Evolutionary conservation across 495 filamentous ascomycete species (phyloP), one percentile per base, ranked within the genome.

Genomic region (Filosporella fistucella): DNA sequence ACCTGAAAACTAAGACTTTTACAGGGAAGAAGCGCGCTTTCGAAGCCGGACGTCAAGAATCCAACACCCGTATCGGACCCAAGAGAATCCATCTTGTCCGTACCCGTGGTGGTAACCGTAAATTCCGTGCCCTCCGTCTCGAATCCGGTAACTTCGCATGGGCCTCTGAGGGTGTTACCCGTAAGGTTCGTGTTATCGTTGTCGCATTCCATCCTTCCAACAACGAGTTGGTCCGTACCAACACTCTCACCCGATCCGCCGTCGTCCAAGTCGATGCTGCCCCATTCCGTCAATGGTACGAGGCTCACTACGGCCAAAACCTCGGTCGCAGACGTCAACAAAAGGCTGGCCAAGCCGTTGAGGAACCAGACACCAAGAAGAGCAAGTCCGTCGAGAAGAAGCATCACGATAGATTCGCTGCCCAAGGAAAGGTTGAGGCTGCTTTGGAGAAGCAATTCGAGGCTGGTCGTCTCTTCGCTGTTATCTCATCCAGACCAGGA

Each of bases 181-280:
- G 91, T 80, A 99, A 99, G 82, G 86, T 86, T 72, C 94, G 93
- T 80, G 89, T 99, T 65, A 96, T 99, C 70, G 88, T 75, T 61
- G 94, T 97, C 74, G 85, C 84, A 63, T 99, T 85, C 84, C 93
- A 99, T 73, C 94, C 93, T 43, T 97, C 93, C 68, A 99, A 99
- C 88, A 99, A 99, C 85, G 93, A 99, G 74, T 80, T 99, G 62
- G 89, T 99, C 77, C 94, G 93, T 65, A 99, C 93, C 70, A 99
- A 99, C 82, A 96, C 93, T 77, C 80, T 99, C 68, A 98, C 93
- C 78, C 94, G 89, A 77, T 87, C 90, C 59, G 91, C 93, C 74
- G 87, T 98, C 60, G 89, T 98, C 68, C 94, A 97, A 78, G 77
- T 98, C 75, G 93, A 98, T 72, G 94, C 94, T 55, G 88, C 91